Evolutionary conservation across 2,329 filamentous ascomycete species (phyloP).

Genomic region (Alternaria gansuensis): DNA sequence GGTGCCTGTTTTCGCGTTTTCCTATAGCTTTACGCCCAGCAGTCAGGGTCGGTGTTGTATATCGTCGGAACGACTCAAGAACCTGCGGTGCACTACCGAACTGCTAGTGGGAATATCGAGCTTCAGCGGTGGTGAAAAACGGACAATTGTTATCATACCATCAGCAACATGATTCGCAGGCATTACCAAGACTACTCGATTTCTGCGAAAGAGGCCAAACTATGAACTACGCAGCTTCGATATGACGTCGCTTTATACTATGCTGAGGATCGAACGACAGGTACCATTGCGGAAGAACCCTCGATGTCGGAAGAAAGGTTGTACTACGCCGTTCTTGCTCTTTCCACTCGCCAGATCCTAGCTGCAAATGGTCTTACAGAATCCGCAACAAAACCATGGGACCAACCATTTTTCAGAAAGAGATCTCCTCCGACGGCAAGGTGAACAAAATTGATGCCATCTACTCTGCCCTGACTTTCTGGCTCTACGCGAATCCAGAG

Average conservation of each 20-base stretch:
- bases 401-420: constrained; percentile 1
- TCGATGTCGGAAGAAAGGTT: not conserved
- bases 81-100: constrained; percentile 1
- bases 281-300: not conserved
- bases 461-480: not conserved
- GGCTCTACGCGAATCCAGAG: constrained; percentile 11
- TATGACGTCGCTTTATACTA: not conserved
- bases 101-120: not conserved
- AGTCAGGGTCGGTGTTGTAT: not conserved
- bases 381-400: not conserved
- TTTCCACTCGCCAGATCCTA: constrained; percentile 5
- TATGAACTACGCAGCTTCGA: not conserved
- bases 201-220: not conserved
- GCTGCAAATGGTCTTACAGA: not conserved
- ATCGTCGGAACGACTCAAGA: not conserved
- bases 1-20: not conserved
- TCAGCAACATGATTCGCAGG: constrained; percentile 1
- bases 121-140: not conserved
- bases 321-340: not conserved
- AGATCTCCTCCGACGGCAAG: constrained; percentile 6
- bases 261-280: not conserved
- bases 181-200: not conserved
- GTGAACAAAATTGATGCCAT: not conserved
- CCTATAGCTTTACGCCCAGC: not conserved
- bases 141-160: not conserved